Evolutionary conservation across 1,284 basidiomycete species (phyloP).

Genomic region (Microbotryum violaceum): DNA sequence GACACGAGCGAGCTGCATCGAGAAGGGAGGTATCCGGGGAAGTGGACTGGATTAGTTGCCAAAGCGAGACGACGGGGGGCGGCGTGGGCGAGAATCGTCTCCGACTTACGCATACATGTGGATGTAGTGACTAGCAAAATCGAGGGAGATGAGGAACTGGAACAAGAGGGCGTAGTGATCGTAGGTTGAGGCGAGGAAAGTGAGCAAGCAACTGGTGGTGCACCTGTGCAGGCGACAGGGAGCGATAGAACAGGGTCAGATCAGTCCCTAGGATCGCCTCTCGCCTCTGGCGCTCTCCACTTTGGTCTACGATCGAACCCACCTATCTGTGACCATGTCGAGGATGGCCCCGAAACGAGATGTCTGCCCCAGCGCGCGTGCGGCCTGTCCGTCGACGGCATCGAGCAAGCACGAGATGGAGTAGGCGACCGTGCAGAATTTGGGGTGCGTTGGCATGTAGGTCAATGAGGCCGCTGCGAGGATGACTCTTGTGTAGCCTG

Average conservation of each 20-base stretch:
- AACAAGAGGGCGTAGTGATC: conserved; percentile 74
- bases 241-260: too few relatives aligned
- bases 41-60: conserved; percentile 1
- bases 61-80: conserved; percentile 7
- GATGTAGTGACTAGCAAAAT: conserved; percentile 98
- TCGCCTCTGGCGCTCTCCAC: too few relatives aligned
- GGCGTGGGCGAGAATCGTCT: neutral
- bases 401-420: conserved; percentile 89
- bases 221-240: conserved; percentile 52
- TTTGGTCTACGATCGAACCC: conserved; percentile 32
- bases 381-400: conserved; percentile 89
- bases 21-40: too few relatives aligned
- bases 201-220: conserved; percentile 89
- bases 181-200: conserved; percentile 86
- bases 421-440: conserved; percentile 84
- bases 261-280: too few relatives aligned
- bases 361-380: conserved; percentile 78
- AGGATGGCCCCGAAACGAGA: conserved; percentile 96
- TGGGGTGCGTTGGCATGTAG: conserved; percentile 92
- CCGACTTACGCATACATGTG: conserved; percentile 92
- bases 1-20: conserved; percentile 74
- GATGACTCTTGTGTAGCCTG: conserved; percentile 85
- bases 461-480: conserved; percentile 82
- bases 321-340: conserved; percentile 99
- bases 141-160: conserved; percentile 91